Percentiles rank a stretch among this genome's conserved stretches.
Conservation (phyloP, 176 grass and related monocot species). For the Otatea glauca region DNA sequence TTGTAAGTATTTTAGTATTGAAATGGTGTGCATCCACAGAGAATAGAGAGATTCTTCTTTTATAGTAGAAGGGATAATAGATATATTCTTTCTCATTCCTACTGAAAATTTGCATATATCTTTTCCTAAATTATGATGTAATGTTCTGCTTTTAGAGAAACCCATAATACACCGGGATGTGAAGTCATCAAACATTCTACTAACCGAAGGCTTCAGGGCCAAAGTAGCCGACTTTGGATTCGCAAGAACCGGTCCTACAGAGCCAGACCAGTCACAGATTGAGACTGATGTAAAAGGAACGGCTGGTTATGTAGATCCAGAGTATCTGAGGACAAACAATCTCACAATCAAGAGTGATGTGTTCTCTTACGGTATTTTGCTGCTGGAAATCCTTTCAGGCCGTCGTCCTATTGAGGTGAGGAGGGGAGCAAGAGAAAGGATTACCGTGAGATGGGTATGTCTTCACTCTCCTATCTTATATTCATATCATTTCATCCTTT, state of each 20-base stretch:
- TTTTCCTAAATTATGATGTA: slow-evolving; percentile 19
- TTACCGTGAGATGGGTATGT: slow-evolving; percentile 95
- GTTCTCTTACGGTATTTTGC: slow-evolving; percentile 93
- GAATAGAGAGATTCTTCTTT: background rate
- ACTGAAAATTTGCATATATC: background rate
- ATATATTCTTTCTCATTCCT: slow-evolving; percentile 7
- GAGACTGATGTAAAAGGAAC: slow-evolving; percentile 84
- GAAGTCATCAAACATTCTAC: slow-evolving; percentile 91
- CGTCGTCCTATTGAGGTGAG: slow-evolving; percentile 82
- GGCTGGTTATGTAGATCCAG: slow-evolving; percentile 88
- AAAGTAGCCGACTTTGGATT: slow-evolving; percentile 99
- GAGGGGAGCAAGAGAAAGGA: slow-evolving; percentile 66
- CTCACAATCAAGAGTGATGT: slow-evolving; percentile 90
- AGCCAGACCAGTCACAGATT: slow-evolving; percentile 84
- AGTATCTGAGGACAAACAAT: slow-evolving; percentile 81
- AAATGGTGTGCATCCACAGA: background rate
- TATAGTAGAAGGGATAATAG: background rate
- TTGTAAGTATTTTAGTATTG: slow-evolving; percentile 5
- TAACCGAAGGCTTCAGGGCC: slow-evolving; percentile 77
- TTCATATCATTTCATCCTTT: slow-evolving; percentile 4
- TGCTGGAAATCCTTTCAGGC: slow-evolving; percentile 88
- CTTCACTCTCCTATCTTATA: slow-evolving; percentile 3
- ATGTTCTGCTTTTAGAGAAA: slow-evolving; percentile 69
- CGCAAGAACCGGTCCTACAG: slow-evolving; percentile 77
- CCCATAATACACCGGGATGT: slow-evolving; percentile 96